Evolutionary conservation across 2,329 filamentous ascomycete species (phyloP), one percentile per base, ranked within the genome.

Genomic region (Cercospora sojina): DNA sequence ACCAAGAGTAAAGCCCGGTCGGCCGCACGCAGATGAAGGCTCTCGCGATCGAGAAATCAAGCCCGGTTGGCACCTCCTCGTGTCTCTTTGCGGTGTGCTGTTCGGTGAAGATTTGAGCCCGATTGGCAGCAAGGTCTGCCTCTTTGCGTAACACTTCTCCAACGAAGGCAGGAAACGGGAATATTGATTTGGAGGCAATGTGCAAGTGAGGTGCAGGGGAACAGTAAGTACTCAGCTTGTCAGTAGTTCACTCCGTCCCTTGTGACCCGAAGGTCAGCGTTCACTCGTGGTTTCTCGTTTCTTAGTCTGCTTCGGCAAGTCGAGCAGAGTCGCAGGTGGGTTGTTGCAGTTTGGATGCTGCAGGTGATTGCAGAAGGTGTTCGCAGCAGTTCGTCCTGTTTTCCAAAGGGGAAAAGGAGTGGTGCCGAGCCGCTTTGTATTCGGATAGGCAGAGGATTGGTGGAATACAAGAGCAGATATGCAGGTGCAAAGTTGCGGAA

Each of bases 1-100:
- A 53, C 49, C 31, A 56, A 62, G 49, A 62, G n/a, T 55, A n/a
- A 32, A 55, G 32, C 47, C 60, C 60, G 60, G 20, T 55, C 49
- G 60, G 60, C 60, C 31, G 49, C 49, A 62, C 60, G 49, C 60
- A 62, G 60, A 62, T 56, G 60, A 38, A 62, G 60, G 60, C 60
- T 62, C 60, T 62, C 60, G 60, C 60, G 60, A 56, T 56, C 32
- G 58, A 60, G 56, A 55, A 60, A 65, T 62, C 60, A 38, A 62
- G 60, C 60, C 60, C 60, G 49, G 31, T 55, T 41, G 60, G 49
- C 60, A 62, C 60, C 60, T 62, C 60, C 60, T 56, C 60, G 60
- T 56, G 49, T 38, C 49, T 62, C 60, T 62, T 62, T n/a, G 60
- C 60, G 49, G 35, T 43, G 47, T 53, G 35, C 49, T 56, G 60